Evolutionary conservation across 495 filamentous ascomycete species (phyloP).

Genomic region (Trypethelium eluteriae): DNA sequence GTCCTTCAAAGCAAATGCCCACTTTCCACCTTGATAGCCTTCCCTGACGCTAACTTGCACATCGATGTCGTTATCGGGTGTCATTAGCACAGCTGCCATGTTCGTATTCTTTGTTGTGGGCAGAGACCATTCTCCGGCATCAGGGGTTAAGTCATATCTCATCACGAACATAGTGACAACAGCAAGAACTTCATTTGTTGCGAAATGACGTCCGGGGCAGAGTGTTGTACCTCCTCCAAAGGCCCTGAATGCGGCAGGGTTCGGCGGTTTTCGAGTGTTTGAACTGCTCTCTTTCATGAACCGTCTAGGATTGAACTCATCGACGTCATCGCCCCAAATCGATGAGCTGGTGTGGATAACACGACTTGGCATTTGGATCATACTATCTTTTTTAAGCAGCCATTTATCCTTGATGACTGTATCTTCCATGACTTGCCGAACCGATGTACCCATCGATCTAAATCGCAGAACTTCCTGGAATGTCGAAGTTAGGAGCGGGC

Average conservation of each 20-base stretch:
- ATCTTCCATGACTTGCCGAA: constrained; percentile 23
- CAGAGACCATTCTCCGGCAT: constrained; percentile 3
- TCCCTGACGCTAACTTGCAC: background rate
- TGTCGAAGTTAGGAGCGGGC: constrained; percentile 21
- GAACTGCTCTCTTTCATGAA: constrained; percentile 15
- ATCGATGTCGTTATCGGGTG: background rate
- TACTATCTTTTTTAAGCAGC: constrained; percentile 22
- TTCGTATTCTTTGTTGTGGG: background rate
- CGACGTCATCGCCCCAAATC: constrained; percentile 18
- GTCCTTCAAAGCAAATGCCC: constrained; percentile 6
- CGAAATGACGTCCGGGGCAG: constrained; percentile 25
- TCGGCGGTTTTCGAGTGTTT: constrained; percentile 17
- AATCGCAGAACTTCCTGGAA: constrained; percentile 20
- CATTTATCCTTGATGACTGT: constrained; percentile 19
- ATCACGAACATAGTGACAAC: constrained; percentile 21
- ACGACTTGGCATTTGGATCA: constrained; percentile 19
- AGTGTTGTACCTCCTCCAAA: constrained; percentile 23
- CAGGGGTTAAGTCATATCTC: constrained; percentile 18
- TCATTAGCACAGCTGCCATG: constrained; percentile 4
- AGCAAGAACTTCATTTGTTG: constrained; percentile 21
- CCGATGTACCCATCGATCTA: constrained; percentile 17
- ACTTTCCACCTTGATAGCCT: background rate
- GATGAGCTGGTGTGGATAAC: constrained; percentile 16
- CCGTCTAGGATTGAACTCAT: constrained; percentile 20
- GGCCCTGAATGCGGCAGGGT: constrained; percentile 21